Conservation (phyloP, 495 filamentous ascomycete genomes). For the Hyaloscypha finlandica region DNA sequence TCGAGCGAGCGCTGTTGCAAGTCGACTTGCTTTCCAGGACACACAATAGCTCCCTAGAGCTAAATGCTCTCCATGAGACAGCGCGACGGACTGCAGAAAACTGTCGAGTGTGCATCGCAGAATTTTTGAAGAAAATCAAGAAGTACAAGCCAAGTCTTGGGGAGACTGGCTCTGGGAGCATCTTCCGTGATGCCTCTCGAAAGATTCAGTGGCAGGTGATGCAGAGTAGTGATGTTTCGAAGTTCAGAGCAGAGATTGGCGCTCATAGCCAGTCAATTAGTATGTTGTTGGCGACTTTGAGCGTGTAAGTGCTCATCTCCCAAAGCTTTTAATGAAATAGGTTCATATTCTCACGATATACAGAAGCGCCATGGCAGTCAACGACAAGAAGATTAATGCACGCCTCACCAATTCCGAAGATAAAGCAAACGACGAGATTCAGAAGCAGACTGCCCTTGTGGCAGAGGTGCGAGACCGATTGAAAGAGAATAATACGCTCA, state of each 20-base stretch:
- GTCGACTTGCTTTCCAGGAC: slow-evolving; percentile 31
- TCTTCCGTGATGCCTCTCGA: slow-evolving; percentile 20
- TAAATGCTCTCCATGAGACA: slow-evolving; percentile 12
- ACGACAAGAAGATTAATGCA: not conserved
- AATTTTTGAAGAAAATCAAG: slow-evolving; percentile 10
- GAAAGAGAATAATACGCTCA: not conserved
- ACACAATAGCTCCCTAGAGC: slow-evolving; percentile 4
- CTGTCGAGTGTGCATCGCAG: slow-evolving; percentile 3
- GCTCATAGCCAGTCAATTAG: slow-evolving; percentile 36
- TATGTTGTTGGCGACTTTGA: slow-evolving; percentile 38
- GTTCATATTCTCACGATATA: too few species aligned
- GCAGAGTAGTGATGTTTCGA: slow-evolving; percentile 35
- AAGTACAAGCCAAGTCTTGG: not conserved
- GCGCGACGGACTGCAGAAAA: slow-evolving; percentile 3
- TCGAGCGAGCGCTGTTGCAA: slow-evolving; percentile 36
- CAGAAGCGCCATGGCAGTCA: not conserved
- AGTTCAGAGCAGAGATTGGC: slow-evolving; percentile 36
- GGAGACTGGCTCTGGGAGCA: slow-evolving; percentile 8
- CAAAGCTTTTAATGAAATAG: not conserved
- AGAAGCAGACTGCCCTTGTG: not conserved
- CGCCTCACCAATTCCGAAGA: too few species aligned
- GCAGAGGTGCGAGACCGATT: not conserved
- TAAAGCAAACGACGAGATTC: not conserved
- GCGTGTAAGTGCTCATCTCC: slow-evolving; percentile 23
- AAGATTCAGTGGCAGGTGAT: slow-evolving; percentile 38